Evolutionary conservation across 208 protist species (phyloP).

Genomic region (Leishmania lainsoni): DNA sequence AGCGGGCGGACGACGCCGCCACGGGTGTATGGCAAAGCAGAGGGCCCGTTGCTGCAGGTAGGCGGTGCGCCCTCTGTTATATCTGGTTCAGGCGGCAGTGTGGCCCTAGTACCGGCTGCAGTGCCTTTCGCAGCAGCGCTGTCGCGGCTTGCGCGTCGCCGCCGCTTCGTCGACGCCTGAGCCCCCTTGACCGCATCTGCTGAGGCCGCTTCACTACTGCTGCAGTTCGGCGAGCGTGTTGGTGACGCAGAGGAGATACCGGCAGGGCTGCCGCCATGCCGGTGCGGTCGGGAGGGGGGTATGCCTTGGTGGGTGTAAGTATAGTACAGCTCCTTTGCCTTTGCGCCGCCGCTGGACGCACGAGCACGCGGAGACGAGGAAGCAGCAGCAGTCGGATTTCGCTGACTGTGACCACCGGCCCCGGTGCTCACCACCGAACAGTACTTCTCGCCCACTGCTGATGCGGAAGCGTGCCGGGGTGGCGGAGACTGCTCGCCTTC

Average conservation of each 20-base stretch:
- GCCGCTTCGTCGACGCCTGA: not conserved
- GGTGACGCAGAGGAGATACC: not conserved
- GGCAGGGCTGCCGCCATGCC: not conserved
- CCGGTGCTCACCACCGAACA: not conserved
- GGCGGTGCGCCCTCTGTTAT: not conserved
- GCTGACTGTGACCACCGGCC: not conserved
- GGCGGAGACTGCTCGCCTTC: constrained; percentile 10
- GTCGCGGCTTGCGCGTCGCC: not conserved
- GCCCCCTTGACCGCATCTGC: not conserved
- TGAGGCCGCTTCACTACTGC: not conserved
- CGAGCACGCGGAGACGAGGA: not conserved
- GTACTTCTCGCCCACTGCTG: not conserved
- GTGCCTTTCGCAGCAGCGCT: not conserved
- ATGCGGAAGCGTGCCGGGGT: not conserved
- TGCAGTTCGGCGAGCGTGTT: not conserved
- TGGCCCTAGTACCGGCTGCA: not conserved
- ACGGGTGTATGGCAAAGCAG: not conserved
- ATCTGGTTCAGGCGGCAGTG: not conserved
- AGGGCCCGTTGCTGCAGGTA: too few species aligned
- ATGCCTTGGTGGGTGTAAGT: constrained; percentile 29
- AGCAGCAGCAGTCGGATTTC: not conserved
- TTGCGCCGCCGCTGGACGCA: constrained; percentile 3
- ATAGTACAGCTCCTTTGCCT: constrained; percentile 27
- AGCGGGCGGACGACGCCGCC: constrained; percentile 16
- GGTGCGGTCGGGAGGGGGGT: not conserved